Base-by-base conservation (phyloP, 1,284 basidiomycete species). In the Exobasidium rhododendri region DNA sequence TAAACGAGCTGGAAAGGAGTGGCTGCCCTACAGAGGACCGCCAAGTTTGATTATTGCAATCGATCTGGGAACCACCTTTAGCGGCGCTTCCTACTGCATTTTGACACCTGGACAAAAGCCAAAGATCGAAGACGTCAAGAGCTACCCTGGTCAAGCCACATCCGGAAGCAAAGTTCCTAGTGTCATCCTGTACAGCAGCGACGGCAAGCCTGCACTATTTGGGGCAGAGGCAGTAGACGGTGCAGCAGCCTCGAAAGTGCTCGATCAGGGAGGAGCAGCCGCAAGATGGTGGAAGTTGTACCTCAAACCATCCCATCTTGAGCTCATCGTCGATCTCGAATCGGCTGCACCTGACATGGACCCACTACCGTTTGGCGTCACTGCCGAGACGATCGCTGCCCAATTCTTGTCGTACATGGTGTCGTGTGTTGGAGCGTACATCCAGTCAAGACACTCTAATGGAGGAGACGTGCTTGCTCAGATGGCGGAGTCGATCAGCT, bases 261-360 rank as follows among this genome's bases (percentile, higher is more conserved):
- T 58, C 60, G 49, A 56, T 22, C 54, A 47, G 5, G 60, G 60
- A 13, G 60, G 60, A 2, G 26, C 55, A 28, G 31, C 30, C n/a
- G 60, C 53, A n/a, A 44, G 56, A 29, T 62, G 60, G 60, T 62
- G 54, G 55, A 62, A 62, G 30, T 45, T 62, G 28, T 55, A 62
- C 29, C 56, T 62, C 40, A 45, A 56, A 20, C 60, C 60, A 17
- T 29, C 54, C 24, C 52, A 62, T 24, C 30, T 62, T 10, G 32
- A 43, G 26, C 35, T 62, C 26, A 47, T 49, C 29, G 22, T 62
- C 29, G 60, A 40, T 28, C 56, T 50, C 28, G 3, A 58, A 4
- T 17, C 55, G 29, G 10, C 44, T 10, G 35, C 40, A 29, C 60
- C 44, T 26, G 43, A 57, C 17, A 45, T 58, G 7, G 60, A 56